Percentiles rank a stretch among this genome's conserved stretches.
phyloP scores from a whole-genome alignment of 2,329 filamentous ascomycete genomes.

The Tolypocladium tundrense region DNA sequence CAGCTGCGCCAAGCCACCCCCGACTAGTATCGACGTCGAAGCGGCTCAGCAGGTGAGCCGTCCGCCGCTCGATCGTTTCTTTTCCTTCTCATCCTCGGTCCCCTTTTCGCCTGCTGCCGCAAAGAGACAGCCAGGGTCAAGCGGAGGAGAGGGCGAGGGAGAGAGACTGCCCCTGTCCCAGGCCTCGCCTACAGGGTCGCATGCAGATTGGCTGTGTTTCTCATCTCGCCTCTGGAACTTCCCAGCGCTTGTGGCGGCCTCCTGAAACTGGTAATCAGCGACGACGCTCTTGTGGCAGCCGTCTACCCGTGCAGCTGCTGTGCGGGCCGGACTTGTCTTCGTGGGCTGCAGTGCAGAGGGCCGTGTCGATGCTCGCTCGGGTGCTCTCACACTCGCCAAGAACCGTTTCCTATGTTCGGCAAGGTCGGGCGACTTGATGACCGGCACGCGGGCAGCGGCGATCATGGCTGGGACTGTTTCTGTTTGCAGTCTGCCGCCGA shows the following conservation, averaged over 20 bases:
- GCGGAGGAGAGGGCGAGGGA: not conserved
- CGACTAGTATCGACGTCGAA: not conserved
- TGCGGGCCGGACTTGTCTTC: not conserved
- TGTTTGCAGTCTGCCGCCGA: not conserved
- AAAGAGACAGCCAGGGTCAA: not conserved
- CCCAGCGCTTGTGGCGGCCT: not conserved
- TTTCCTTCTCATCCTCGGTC: not conserved
- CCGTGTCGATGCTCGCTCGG: not conserved
- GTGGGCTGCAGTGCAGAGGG: not conserved
- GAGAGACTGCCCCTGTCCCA: not conserved
- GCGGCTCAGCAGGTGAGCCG: not conserved
- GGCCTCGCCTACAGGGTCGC: conserved; percentile 1
- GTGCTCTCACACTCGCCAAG: not conserved
- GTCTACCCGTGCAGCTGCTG: not conserved
- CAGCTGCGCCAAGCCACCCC: not conserved
- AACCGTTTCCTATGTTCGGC: not conserved
- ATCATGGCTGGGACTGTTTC: not conserved
- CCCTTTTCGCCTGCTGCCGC: not conserved
- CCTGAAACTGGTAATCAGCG: not conserved
- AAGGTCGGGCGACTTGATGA: not conserved
- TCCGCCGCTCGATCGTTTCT: not conserved
- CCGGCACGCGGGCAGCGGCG: not conserved
- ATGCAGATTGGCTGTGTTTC: conserved; percentile 9
- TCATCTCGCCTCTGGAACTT: conserved; percentile 1
- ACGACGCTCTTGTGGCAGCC: not conserved